A percentile compares a stretch with the other conserved stretches of the same genome.
phyloP scores from a whole-genome alignment of 2,329 filamentous ascomycete genomes.

The Microsporum audouinii region DNA sequence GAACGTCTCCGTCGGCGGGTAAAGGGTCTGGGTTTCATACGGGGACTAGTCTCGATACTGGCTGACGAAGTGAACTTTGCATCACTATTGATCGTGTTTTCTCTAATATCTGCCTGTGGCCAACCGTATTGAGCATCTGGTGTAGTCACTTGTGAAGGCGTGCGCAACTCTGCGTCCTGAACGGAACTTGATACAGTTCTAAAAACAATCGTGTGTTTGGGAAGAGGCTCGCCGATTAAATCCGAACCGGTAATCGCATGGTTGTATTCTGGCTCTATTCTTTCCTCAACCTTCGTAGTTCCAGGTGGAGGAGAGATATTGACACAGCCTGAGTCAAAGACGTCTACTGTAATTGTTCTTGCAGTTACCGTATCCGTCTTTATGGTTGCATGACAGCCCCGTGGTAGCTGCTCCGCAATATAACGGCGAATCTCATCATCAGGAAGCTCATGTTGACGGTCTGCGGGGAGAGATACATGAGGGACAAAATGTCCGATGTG shows the following conservation, averaged over 20 bases:
- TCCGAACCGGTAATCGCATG: slow-evolving; percentile 6
- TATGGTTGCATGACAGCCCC: slow-evolving; percentile 34
- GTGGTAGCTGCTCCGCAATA: slow-evolving; percentile 36
- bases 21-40: not conserved
- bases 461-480: slow-evolving; percentile 25
- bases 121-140: not conserved
- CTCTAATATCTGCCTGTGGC: not conserved
- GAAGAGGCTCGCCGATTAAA: slow-evolving; percentile 15
- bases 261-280: slow-evolving; percentile 34
- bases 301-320: slow-evolving; percentile 37
- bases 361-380: slow-evolving; percentile 34
- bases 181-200: slow-evolving; percentile 34
- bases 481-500: slow-evolving; percentile 15
- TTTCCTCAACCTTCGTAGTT: slow-evolving; percentile 36
- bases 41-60: not conserved
- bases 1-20: slow-evolving; percentile 5
- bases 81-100: not conserved
- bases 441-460: slow-evolving; percentile 29
- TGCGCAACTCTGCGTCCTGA: slow-evolving; percentile 27
- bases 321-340: slow-evolving; percentile 33
- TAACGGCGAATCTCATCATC: slow-evolving; percentile 39
- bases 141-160: not conserved
- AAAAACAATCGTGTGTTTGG: slow-evolving; percentile 37
- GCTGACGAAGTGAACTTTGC: not conserved
- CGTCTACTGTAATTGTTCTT: slow-evolving; percentile 38